Base-by-base conservation (phyloP, 345 rosid species). In the Alliaria petiolata region DNA sequence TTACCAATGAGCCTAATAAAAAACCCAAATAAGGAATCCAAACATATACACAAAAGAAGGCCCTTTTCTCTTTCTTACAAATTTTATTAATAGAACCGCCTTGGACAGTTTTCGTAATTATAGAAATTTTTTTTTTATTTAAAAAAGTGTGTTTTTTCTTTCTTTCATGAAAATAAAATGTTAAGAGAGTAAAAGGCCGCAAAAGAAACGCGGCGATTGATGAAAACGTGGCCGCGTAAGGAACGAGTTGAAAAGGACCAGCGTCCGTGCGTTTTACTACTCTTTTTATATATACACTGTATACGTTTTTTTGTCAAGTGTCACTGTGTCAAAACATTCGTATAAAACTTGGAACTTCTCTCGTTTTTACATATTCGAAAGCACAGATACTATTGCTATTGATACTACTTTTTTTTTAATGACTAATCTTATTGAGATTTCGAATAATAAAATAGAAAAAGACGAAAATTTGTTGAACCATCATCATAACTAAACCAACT, bases 251-350 rank as follows among this genome's bases (percentile, higher is more conserved):
- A 31, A 12, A 19, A 62, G 12, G 30, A 62, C 34, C 55, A 25
- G 47, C 70, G 69, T 30, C 60, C 75, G 75, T 60, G 43, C 60
- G 61, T 60, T 52, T n/a, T n/a, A n/a, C n/a, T n/a, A n/a, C n/a
- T n/a, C n/a, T n/a, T n/a, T n/a, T n/a, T n/a, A n/a, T n/a, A n/a
- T n/a, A n/a, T n/a, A n/a, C n/a, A n/a, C n/a, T n/a, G n/a, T n/a
- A n/a, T n/a, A n/a, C n/a, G n/a, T n/a, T n/a, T n/a, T n/a, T n/a
- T n/a, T n/a, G n/a, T n/a, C n/a, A n/a, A n/a, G n/a, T n/a, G n/a
- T n/a, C n/a, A n/a, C n/a, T n/a, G n/a, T n/a, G n/a, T n/a, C n/a
- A n/a, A n/a, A n/a, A n/a, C n/a, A n/a, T n/a, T n/a, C n/a, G n/a
- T n/a, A n/a, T n/a, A n/a, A n/a, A n/a, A n/a, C n/a, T n/a, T n/a